Percentiles rank a stretch among this genome's conserved stretches.
Evolutionary conservation across 179 eudicot genomes (phyloP).

Genomic region (Beta macrorhiza): DNA sequence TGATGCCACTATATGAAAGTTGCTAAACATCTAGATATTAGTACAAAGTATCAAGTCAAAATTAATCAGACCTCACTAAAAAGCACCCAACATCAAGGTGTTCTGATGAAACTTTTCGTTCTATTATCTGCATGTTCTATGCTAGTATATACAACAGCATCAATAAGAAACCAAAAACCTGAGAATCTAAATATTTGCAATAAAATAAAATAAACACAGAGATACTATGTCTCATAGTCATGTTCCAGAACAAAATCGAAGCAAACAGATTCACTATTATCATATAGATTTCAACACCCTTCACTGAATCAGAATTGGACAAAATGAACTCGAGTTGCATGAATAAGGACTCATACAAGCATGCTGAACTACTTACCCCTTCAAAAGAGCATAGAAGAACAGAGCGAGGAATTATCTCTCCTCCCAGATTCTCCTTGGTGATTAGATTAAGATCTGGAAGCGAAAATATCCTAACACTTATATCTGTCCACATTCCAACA

Average conservation of each 20-base stretch:
- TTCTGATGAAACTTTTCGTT: neutral
- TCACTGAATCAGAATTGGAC: neutral
- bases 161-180: neutral
- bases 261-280: neutral
- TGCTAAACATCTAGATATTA: no score
- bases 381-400: constrained; percentile 94
- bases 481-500: constrained; percentile 99
- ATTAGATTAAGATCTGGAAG: constrained; percentile 88
- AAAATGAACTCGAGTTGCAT: neutral
- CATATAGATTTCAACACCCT: neutral
- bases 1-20: no score
- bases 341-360: neutral
- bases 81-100: neutral
- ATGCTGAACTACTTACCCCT: constrained; percentile 62
- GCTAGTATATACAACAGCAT: neutral
- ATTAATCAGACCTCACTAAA: neutral
- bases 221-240: neutral
- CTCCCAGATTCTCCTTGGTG: constrained; percentile 86
- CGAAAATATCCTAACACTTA: constrained; percentile 77
- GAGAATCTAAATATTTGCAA: neutral
- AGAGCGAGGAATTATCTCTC: constrained; percentile 98
- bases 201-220: neutral
- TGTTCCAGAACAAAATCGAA: neutral
- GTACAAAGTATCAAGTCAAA: no score
- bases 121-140: neutral